Conservation (phyloP, 2,329 filamentous ascomycete genomes). For the Trichoderma sp. region DNA sequence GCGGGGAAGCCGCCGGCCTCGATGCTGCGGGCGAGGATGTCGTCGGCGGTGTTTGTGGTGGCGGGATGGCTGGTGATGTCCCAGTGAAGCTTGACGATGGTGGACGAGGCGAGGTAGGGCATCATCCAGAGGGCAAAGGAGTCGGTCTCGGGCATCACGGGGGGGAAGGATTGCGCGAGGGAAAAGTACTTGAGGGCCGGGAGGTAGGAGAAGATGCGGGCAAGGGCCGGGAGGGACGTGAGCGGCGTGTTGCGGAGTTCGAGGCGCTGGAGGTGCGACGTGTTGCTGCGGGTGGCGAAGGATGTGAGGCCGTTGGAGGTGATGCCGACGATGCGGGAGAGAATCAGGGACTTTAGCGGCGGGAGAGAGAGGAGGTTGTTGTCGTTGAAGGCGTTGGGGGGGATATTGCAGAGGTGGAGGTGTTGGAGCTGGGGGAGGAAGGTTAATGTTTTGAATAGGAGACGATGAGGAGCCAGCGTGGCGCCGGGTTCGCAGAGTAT, state of each 20-base stretch:
- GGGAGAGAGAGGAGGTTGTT: slow-evolving; percentile 53
- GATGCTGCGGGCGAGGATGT: slow-evolving; percentile 63
- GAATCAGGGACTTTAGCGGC: slow-evolving; percentile 50
- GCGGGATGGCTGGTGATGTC: slow-evolving; percentile 55
- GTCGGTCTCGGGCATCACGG: slow-evolving; percentile 53
- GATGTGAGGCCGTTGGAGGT: slow-evolving; percentile 54
- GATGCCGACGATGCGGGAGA: slow-evolving; percentile 55
- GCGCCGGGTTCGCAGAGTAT: slow-evolving; percentile 58
- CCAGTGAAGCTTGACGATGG: slow-evolving; percentile 58
- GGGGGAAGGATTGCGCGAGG: slow-evolving; percentile 53
- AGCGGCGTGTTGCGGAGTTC: slow-evolving; percentile 56
- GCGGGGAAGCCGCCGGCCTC: slow-evolving; percentile 58
- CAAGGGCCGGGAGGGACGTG: slow-evolving; percentile 54
- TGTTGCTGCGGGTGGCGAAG: slow-evolving; percentile 51
- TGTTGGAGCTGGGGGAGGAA: slow-evolving; percentile 54
- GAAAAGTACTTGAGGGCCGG: slow-evolving; percentile 47
- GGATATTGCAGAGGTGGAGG: slow-evolving; percentile 57
- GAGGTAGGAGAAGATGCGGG: slow-evolving; percentile 58
- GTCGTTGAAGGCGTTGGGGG: slow-evolving; percentile 56
- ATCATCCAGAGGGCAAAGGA: slow-evolving; percentile 57
- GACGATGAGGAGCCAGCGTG: slow-evolving; percentile 48
- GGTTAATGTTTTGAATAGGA: slow-evolving; percentile 50
- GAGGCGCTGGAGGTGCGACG: slow-evolving; percentile 45
- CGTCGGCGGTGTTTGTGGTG: slow-evolving; percentile 50
- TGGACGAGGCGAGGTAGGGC: slow-evolving; percentile 58